Percentiles rank a stretch among this genome's conserved stretches.
phyloP scores from a whole-genome alignment of 371 early-diverging fungal species.

The Smittium culicis region DNA sequence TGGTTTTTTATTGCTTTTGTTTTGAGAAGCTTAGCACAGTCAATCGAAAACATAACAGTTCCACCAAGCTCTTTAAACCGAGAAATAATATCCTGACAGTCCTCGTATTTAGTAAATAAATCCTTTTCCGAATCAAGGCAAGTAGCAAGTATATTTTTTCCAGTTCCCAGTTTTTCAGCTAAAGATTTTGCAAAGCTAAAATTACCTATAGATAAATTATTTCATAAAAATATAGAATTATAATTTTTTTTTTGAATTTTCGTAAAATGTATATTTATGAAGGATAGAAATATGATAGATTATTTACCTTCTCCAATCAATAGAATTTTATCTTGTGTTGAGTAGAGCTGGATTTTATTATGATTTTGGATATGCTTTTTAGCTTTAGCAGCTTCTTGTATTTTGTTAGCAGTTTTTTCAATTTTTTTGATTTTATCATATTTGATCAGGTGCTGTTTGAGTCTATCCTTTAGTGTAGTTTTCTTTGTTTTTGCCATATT shows the following conservation, averaged over 20 bases:
- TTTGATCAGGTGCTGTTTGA: constrained; percentile 8
- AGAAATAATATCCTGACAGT: constrained; percentile 37
- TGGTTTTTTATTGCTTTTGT: constrained; percentile 39
- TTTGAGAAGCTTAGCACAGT: constrained; percentile 57
- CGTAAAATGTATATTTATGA: not conserved
- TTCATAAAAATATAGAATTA: not conserved
- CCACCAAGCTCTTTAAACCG: constrained; percentile 42
- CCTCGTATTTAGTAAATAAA: constrained; percentile 59
- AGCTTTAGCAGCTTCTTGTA: not conserved
- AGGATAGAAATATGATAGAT: not conserved
- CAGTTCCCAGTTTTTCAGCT: constrained; percentile 38
- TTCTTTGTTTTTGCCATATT: not conserved
- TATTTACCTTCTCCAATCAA: constrained; percentile 49
- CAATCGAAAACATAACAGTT: constrained; percentile 58
- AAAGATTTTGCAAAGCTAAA: constrained; percentile 70
- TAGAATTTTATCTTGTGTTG: constrained; percentile 38
- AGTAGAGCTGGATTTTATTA: constrained; percentile 26
- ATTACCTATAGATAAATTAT: constrained; percentile 35
- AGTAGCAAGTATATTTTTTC: constrained; percentile 53
- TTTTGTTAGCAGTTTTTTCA: not conserved
- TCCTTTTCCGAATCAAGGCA: constrained; percentile 55
- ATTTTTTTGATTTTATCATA: not conserved
- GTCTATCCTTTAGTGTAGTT: constrained; percentile 6
- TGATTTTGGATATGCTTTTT: constrained; percentile 8
- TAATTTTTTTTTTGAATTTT: not conserved